Evolutionary conservation across 2,329 filamentous ascomycete species (phyloP).

Genomic region (Aspergillus ruber): DNA sequence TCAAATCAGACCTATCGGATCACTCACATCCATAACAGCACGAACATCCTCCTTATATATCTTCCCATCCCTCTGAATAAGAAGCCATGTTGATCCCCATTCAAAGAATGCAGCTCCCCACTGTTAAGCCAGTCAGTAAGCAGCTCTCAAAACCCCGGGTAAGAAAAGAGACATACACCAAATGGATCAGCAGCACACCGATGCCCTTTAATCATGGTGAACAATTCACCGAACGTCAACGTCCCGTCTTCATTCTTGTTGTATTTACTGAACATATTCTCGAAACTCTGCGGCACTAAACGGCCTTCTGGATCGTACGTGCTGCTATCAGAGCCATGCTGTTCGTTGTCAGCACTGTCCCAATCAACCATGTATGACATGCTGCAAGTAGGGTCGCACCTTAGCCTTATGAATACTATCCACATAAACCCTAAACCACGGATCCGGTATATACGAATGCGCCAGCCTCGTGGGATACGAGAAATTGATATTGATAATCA

Average conservation of each 20-base stretch:
- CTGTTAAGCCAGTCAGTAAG: neutral
- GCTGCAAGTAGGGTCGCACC: no score
- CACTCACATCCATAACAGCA: slow-evolving; percentile 32
- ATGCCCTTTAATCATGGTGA: slow-evolving; percentile 36
- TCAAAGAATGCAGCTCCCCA: slow-evolving; percentile 42
- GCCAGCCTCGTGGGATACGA: slow-evolving; percentile 41
- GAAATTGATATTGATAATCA: slow-evolving; percentile 39
- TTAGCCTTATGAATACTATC: slow-evolving; percentile 38
- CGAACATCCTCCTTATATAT: slow-evolving; percentile 24
- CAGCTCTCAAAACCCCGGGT: neutral
- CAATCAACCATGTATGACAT: no score
- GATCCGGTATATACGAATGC: slow-evolving; percentile 31
- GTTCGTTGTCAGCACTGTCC: neutral
- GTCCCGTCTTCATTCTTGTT: slow-evolving; percentile 32
- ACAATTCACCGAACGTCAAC: slow-evolving; percentile 34
- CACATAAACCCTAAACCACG: slow-evolving; percentile 34
- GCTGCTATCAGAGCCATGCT: slow-evolving; percentile 27
- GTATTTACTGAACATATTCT: slow-evolving; percentile 46
- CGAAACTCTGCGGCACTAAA: slow-evolving; percentile 42
- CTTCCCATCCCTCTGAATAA: slow-evolving; percentile 23
- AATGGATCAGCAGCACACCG: slow-evolving; percentile 39
- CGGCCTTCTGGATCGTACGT: slow-evolving; percentile 42
- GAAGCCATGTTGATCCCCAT: slow-evolving; percentile 29
- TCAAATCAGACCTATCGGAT: no score
- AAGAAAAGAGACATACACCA: slow-evolving; percentile 19